Evolutionary conservation across 148 eudicot species (phyloP).

Genomic region (Amaranthus cruentus): DNA sequence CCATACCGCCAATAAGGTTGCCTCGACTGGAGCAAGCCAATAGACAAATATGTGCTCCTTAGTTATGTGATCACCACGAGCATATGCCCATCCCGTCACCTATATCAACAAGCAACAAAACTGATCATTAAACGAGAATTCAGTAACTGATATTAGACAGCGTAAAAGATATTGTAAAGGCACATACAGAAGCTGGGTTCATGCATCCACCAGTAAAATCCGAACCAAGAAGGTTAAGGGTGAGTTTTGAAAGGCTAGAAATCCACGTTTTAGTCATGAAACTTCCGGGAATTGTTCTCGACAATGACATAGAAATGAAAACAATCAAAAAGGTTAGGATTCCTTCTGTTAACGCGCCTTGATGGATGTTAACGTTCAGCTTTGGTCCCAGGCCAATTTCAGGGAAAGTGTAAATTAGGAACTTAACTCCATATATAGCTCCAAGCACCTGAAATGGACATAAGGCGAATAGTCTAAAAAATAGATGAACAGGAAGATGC

Average conservation of each 20-base stretch:
- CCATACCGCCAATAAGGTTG: constrained; percentile 73
- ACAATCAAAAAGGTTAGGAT: constrained; percentile 57
- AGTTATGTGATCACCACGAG: constrained; percentile 69
- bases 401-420: constrained; percentile 50
- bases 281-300: constrained; percentile 62
- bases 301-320: constrained; percentile 41
- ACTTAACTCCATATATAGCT: constrained; percentile 62
- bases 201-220: constrained; percentile 91
- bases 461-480: neutral
- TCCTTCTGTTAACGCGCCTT: constrained; percentile 86
- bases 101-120: constrained; percentile 19
- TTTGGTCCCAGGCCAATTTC: constrained; percentile 61
- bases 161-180: neutral
- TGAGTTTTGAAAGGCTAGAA: constrained; percentile 66
- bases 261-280: constrained; percentile 89
- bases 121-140: neutral
- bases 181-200: constrained; percentile 89
- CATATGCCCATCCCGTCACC: constrained; percentile 96
- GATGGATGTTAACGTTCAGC: constrained; percentile 62
- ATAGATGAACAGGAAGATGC: neutral
- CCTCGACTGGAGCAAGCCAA: constrained; percentile 89
- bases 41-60: constrained; percentile 88
- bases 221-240: constrained; percentile 75
- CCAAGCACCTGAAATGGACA: constrained; percentile 63
- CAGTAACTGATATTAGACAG: neutral